phyloP scores from a whole-genome alignment of 1,139 yeast species.

The Yamadazyma sp. region DNA sequence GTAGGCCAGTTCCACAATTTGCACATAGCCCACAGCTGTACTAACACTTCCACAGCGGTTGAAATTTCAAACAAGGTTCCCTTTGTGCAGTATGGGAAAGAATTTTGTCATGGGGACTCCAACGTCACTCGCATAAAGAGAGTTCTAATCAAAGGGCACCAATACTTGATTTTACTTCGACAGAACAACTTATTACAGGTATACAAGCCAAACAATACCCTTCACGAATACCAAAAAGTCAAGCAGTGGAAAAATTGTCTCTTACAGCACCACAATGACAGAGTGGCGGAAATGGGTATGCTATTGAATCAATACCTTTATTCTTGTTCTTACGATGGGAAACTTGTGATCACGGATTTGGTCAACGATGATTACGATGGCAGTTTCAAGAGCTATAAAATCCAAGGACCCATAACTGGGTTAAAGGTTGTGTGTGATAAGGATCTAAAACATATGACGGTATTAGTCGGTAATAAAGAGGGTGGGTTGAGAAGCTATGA shows the following conservation, averaged over 20 bases:
- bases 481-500: conserved; percentile 39
- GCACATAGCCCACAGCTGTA: neutral
- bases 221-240: conserved; percentile 23
- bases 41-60: neutral
- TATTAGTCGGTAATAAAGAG: conserved; percentile 48
- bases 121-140: conserved; percentile 7
- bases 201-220: conserved; percentile 20
- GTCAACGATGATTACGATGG: conserved; percentile 38
- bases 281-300: conserved; percentile 28
- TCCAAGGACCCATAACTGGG: conserved; percentile 38
- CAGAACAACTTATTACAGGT: conserved; percentile 33
- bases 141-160: conserved; percentile 15
- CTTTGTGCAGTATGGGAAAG: conserved; percentile 4
- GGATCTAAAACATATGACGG: conserved; percentile 16
- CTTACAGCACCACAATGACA: conserved; percentile 10
- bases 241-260: conserved; percentile 40
- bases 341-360: conserved; percentile 44
- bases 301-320: conserved; percentile 34
- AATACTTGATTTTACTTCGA: conserved; percentile 28
- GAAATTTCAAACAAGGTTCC: neutral
- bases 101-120: conserved; percentile 8
- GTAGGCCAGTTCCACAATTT: too few species aligned
- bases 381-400: conserved; percentile 27
- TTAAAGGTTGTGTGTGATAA: conserved; percentile 23
- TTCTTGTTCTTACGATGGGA: conserved; percentile 47